These are phyloP conservation scores for Apophysomyces variabilis DNA, from an alignment of 371 early-diverging fungal genomes.

Conservation along the genomic window DNA sequence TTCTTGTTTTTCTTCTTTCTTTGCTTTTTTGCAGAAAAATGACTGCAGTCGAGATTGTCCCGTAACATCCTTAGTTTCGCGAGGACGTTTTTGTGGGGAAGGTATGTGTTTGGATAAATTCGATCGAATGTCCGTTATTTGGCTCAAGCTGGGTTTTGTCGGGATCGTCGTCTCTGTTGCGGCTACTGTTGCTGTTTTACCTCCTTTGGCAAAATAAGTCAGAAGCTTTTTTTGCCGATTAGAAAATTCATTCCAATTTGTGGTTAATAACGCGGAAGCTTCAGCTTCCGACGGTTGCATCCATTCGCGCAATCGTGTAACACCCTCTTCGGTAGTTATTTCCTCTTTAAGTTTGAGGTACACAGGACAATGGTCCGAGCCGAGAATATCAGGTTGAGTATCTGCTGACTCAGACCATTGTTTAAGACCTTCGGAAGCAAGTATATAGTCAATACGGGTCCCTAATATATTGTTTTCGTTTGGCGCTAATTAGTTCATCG, in stretches of 20 bases:
- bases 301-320: not conserved
- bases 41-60: not conserved
- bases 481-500: constrained; percentile 3
- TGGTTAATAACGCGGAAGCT: constrained; percentile 61
- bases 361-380: constrained; percentile 94
- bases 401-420: constrained; percentile 62
- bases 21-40: not conserved
- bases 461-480: constrained; percentile 15
- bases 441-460: constrained; percentile 86
- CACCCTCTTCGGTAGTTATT: constrained; percentile 20
- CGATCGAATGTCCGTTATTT: not conserved
- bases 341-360: constrained; percentile 59
- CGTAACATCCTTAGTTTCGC: not conserved
- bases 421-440: constrained; percentile 61
- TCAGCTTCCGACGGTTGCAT: constrained; percentile 19
- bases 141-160: no score
- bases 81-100: not conserved
- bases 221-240: constrained; percentile 63
- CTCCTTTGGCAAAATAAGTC: constrained; percentile 38
- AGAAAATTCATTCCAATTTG: constrained; percentile 66
- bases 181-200: not conserved
- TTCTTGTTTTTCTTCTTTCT: not conserved
- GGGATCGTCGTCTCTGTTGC: no score
- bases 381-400: constrained; percentile 68
- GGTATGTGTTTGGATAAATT: not conserved